These are phyloP conservation scores for Betula pendula DNA, from an alignment of 306 rosid species.

Conservation along the genomic window DNA sequence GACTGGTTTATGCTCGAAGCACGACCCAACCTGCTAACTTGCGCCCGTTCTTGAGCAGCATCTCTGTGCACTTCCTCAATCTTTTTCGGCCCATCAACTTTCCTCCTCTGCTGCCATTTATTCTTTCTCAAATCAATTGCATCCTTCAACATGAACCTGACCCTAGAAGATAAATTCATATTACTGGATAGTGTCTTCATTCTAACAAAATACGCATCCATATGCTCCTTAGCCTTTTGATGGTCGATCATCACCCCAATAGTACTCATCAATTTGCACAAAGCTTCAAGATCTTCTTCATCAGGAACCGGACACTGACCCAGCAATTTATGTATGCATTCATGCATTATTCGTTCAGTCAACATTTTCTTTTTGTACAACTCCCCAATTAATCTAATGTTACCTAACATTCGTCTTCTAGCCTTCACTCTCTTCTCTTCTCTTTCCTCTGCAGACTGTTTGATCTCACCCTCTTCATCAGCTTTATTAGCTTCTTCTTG, in stretches of 20 bases:
- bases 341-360: constrained; percentile 97
- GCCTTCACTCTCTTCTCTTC: constrained; percentile 78
- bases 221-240: constrained; percentile 77
- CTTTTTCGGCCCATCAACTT: constrained; percentile 97
- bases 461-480: constrained; percentile 75
- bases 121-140: constrained; percentile 83
- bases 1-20: constrained; percentile 61
- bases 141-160: constrained; percentile 96
- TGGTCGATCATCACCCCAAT: constrained; percentile 97
- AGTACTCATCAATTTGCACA: constrained; percentile 97
- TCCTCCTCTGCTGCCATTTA: constrained; percentile 92
- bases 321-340: constrained; percentile 73
- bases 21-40: constrained; percentile 74
- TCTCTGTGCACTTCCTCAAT: constrained; percentile 98
- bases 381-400: constrained; percentile 95
- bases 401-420: constrained; percentile 95
- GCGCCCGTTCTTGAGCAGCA: constrained; percentile 93
- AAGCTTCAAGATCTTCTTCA: constrained; percentile 91
- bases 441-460: constrained; percentile 70
- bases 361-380: constrained; percentile 90
- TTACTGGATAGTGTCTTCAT: constrained; percentile 66
- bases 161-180: constrained; percentile 84
- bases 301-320: constrained; percentile 84
- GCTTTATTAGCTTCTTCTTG: constrained; percentile 91
- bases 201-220: constrained; percentile 84